Percentiles rank a stretch among this genome's conserved stretches.
Conservation (phyloP, 2,329 filamentous ascomycete genomes). For the Zasmidium angulare region DNA sequence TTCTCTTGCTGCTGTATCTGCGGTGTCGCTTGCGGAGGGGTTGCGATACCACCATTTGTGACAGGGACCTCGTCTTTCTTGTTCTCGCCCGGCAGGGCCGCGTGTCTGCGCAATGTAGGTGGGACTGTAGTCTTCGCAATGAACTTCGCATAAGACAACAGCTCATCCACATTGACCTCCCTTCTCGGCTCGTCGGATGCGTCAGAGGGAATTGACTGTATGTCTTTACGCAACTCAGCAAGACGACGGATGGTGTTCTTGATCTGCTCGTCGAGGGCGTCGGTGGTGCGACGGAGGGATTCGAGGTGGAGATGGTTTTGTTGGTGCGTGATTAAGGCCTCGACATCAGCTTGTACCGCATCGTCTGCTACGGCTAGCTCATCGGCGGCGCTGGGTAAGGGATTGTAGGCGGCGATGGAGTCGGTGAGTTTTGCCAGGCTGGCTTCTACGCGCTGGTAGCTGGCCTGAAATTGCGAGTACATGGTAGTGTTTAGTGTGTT, state of each 20-base stretch:
- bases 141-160: constrained; percentile 74
- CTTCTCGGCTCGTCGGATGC: constrained; percentile 41
- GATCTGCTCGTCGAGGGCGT: constrained; percentile 69
- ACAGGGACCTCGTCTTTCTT: constrained; percentile 22
- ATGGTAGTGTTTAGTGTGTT: constrained; percentile 30
- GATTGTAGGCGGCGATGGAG: constrained; percentile 80
- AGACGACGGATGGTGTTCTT: constrained; percentile 69
- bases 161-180: constrained; percentile 66
- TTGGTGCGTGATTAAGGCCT: constrained; percentile 71
- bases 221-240: constrained; percentile 70
- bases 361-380: constrained; percentile 71
- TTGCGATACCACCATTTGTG: constrained; percentile 35
- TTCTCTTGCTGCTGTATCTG: constrained; percentile 12
- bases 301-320: constrained; percentile 69
- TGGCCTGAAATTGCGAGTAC: constrained; percentile 43
- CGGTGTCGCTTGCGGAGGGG: constrained; percentile 23
- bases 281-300: constrained; percentile 64
- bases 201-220: constrained; percentile 60
- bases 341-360: constrained; percentile 64
- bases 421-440: constrained; percentile 68
- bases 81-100: constrained; percentile 5
- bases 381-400: constrained; percentile 64
- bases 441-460: constrained; percentile 48
- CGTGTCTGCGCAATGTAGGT: constrained; percentile 49
- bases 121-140: constrained; percentile 80